Evolutionary conservation across 164 flowering plant genomes (phyloP), one percentile per base, ranked within the genome.

Genomic region (Annona squamosa): DNA sequence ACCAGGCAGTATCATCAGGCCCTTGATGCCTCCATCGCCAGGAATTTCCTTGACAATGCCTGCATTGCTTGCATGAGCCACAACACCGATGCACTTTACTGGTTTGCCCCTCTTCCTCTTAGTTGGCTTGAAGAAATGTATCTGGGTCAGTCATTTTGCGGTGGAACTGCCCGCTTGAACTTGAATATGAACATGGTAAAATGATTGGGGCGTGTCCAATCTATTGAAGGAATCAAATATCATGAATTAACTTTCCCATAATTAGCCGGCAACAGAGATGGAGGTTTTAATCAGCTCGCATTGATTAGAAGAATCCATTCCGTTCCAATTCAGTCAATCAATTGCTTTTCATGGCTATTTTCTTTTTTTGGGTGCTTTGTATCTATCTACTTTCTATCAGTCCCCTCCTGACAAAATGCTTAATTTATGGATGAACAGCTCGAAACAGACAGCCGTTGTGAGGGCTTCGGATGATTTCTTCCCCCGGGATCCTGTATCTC

Each of bases 1-100:
- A 93, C 97, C 3, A 70, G 88, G 68, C 87, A 86, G 79, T 95
- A 87, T 65, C 99, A 95, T 68, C 90, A 90, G 48, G 98, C 99
- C 0, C 91, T 95, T 42, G 97, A 93, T 81, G 91, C 96, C 0
- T 90, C 98, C 6, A 80, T 95, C 1, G 86, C 90, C 0, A 77
- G 80, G 83, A 87, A 93, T 67, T 93, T 95, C 71, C 87, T 90
- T 0, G 97, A 90, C 71, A 95, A 93, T 79, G 97, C 93, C 0
- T 78, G 82, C 88, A 95, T 95, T 61, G 98, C 93, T 4, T 93
- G 98, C 79, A 93, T 95, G 99, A 90, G 99, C 85, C 99, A 95
- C 77, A 87, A 88, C 72, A 91, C 92, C 19, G 99, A 95, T 78
- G 89, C 98, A 0, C 86, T 87, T 66, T 85, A 85, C 81, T 86